phyloP scores from a whole-genome alignment of 805 yeast species.

The Metschnikowia shivogae region DNA sequence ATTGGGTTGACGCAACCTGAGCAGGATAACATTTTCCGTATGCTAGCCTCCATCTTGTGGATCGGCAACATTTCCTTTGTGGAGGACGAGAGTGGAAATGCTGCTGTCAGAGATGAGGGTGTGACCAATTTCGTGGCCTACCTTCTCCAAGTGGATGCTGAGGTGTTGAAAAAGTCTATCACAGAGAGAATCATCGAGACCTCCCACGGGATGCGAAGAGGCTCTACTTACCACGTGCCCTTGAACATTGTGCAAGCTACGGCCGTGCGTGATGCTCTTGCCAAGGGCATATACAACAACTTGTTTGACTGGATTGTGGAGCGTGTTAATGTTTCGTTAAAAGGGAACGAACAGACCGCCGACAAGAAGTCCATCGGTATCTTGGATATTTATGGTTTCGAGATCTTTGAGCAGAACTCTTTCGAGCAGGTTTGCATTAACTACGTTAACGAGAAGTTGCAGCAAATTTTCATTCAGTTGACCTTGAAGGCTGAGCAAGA shows the following conservation, averaged over 20 bases:
- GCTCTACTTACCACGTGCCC: conserved; percentile 92
- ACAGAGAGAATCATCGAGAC: conserved; percentile 86
- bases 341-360: conserved; percentile 34
- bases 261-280: conserved; percentile 92
- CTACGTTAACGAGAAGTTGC: conserved; percentile 92
- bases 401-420: conserved; percentile 90
- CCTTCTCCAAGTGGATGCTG: conserved; percentile 73
- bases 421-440: conserved; percentile 95
- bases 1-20: conserved; percentile 81
- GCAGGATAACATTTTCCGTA: conserved; percentile 85
- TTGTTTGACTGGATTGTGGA: conserved; percentile 95
- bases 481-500: conserved; percentile 97
- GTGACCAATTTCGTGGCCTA: conserved; percentile 96
- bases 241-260: conserved; percentile 87
- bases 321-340: conserved; percentile 77
- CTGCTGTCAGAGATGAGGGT: conserved; percentile 74
- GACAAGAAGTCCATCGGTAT: conserved; percentile 77
- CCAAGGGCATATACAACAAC: conserved; percentile 89
- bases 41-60: conserved; percentile 86
- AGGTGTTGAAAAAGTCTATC: conserved; percentile 60
- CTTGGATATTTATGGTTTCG: conserved; percentile 93
- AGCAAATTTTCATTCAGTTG: conserved; percentile 92
- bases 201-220: conserved; percentile 81
- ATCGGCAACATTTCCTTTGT: conserved; percentile 85
- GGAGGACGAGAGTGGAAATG: conserved; percentile 85